Percentiles rank a stretch among this genome's conserved stretches.
phyloP scores from a whole-genome alignment of 768 basidiomycete species.

The Russula earlei region DNA sequence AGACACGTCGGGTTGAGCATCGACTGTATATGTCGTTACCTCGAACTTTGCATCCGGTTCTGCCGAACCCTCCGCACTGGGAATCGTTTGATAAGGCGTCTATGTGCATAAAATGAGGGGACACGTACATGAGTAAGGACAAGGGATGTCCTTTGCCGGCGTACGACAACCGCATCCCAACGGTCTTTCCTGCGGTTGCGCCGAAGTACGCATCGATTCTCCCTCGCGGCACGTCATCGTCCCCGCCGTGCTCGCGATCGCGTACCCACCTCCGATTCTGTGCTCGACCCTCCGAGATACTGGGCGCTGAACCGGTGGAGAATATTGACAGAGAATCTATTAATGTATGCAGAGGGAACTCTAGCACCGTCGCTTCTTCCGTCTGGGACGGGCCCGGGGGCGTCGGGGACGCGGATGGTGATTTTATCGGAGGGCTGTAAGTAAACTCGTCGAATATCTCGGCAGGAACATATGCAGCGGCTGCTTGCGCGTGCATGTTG shows the following conservation, averaged over 20 bases:
- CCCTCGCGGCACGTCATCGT: constrained; percentile 31
- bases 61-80: constrained; percentile 63
- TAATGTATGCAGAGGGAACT: constrained; percentile 74
- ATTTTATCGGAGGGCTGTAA: constrained; percentile 40
- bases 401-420: constrained; percentile 21
- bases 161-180: constrained; percentile 82
- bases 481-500: constrained; percentile 32
- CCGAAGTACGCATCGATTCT: constrained; percentile 54
- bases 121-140: constrained; percentile 64
- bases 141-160: constrained; percentile 69
- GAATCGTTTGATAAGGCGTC: background rate
- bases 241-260: constrained; percentile 37
- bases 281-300: constrained; percentile 21
- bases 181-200: constrained; percentile 45
- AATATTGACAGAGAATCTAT: constrained; percentile 92
- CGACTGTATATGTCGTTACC: constrained; percentile 76
- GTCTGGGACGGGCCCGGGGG: constrained; percentile 20
- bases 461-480: constrained; percentile 71
- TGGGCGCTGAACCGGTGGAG: constrained; percentile 50
- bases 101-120: background rate
- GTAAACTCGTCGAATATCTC: constrained; percentile 74
- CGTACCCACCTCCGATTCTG: constrained; percentile 41
- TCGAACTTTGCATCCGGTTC: constrained; percentile 86
- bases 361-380: constrained; percentile 43
- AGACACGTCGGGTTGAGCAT: constrained; percentile 68